Evolutionary conservation across 2,329 filamentous ascomycete species (phyloP).

Genomic region (Diaporthe citri): DNA sequence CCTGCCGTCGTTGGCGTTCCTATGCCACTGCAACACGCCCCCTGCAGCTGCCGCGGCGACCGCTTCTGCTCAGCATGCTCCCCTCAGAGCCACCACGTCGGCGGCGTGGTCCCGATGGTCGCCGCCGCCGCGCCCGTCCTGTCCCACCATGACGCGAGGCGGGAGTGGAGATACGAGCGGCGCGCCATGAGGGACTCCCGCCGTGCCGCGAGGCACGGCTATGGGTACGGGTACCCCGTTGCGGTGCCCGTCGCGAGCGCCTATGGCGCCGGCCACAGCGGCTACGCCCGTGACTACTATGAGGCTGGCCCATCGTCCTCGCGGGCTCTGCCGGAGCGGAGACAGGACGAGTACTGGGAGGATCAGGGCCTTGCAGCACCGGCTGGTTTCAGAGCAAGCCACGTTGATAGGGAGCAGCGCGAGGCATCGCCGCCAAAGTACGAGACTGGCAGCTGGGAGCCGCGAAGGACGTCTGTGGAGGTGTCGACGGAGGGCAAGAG

Average conservation of each 20-base stretch:
- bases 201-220: conserved; percentile 32
- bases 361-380: not conserved
- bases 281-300: not conserved
- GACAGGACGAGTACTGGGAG: conserved; percentile 13
- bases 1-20: not conserved
- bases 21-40: not conserved
- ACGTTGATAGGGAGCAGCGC: not conserved
- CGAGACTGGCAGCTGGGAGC: conserved; percentile 28
- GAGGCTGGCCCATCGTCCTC: not conserved
- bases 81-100: not conserved
- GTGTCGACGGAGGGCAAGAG: conserved; percentile 22
- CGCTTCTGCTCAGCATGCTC: conserved; percentile 4
- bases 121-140: not conserved
- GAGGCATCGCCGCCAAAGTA: conserved; percentile 35
- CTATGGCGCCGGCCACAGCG: not conserved
- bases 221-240: conserved; percentile 13
- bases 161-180: conserved; percentile 38
- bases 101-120: not conserved
- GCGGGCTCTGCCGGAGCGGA: not conserved
- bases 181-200: conserved; percentile 35
- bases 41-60: conserved; percentile 20
- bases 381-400: not conserved
- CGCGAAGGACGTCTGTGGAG: conserved; percentile 14
- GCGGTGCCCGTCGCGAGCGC: not conserved
- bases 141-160: conserved; percentile 32